These are phyloP conservation scores for Lachancea dasiensis DNA, from an alignment of 805 yeast species.

Conservation along the genomic window DNA sequence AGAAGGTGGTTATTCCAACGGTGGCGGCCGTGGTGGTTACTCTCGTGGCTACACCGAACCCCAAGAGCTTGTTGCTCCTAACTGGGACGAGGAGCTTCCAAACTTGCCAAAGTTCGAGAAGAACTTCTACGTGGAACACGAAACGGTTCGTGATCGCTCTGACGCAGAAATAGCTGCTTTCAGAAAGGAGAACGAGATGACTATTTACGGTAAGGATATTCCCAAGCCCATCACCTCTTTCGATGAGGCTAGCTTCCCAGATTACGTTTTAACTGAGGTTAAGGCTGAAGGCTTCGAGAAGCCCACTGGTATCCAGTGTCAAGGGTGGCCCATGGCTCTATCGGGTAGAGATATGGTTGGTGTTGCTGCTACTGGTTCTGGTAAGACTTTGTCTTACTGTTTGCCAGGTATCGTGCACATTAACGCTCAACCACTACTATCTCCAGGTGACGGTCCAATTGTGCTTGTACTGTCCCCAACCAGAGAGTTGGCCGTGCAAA, in stretches of 20 bases:
- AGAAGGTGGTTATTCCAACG: constrained; percentile 32
- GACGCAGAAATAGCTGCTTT: constrained; percentile 67
- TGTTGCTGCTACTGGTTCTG: constrained; percentile 98
- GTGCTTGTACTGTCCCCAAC: constrained; percentile 96
- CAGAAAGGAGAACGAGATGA: constrained; percentile 84
- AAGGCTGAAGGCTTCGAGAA: constrained; percentile 85
- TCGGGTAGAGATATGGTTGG: constrained; percentile 99
- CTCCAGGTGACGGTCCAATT: constrained; percentile 96
- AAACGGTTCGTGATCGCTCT: constrained; percentile 66
- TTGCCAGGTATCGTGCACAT: constrained; percentile 96
- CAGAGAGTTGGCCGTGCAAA: constrained; percentile 97
- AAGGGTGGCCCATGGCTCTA: constrained; percentile 99
- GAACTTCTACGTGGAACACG: constrained; percentile 87
- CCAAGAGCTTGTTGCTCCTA: constrained; percentile 48
- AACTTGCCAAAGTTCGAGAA: constrained; percentile 86
- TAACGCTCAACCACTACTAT: constrained; percentile 92
- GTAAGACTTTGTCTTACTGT: constrained; percentile 96
- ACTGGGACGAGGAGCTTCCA: constrained; percentile 61
- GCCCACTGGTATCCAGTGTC: constrained; percentile 97
- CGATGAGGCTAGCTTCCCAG: constrained; percentile 98
- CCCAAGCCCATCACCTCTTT: constrained; percentile 91
- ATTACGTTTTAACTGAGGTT: constrained; percentile 83
- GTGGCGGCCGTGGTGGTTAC: constrained; percentile 38
- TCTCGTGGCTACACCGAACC: constrained; percentile 36
- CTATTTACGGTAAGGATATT: constrained; percentile 71